A percentile compares a stretch with the other conserved stretches of the same genome.
phyloP scores from a whole-genome alignment of 78 protist genomes.

The Pigoraptor vietnamica region DNA sequence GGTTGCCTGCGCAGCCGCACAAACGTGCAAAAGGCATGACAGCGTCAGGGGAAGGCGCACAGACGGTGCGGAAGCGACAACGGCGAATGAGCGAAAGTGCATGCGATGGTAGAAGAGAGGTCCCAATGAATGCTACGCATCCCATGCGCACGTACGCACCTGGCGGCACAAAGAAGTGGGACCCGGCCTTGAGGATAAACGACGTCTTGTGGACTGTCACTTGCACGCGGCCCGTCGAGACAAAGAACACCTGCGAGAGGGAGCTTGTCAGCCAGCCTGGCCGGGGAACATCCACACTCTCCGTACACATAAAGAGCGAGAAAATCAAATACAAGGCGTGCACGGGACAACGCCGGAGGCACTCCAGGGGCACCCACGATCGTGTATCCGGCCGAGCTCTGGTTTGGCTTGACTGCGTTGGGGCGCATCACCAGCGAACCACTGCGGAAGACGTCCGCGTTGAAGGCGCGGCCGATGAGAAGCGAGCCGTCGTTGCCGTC shows the following conservation, averaged over 20 bases:
- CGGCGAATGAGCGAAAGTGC: background rate
- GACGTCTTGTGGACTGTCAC: background rate
- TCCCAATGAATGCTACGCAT: too few species aligned
- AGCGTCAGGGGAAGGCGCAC: too few species aligned
- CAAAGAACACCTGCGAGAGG: background rate
- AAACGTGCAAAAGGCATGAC: too few species aligned
- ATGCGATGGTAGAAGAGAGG: background rate
- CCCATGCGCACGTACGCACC: background rate
- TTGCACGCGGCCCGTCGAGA: background rate
- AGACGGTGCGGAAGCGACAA: too few species aligned
- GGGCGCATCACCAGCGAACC: background rate
- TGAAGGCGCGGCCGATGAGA: background rate
- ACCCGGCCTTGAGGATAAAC: background rate
- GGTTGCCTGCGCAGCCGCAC: background rate
- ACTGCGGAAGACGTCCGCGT: background rate
- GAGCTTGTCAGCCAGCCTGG: too few species aligned
- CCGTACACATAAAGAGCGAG: too few species aligned
- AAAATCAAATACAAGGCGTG: too few species aligned
- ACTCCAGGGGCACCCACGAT: background rate
- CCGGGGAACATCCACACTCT: too few species aligned
- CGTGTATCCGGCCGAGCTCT: background rate
- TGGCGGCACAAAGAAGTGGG: background rate
- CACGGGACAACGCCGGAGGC: background rate
- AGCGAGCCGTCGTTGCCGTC: background rate
- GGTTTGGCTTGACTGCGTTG: background rate